Evolutionary conservation across 495 filamentous ascomycete species (phyloP).

Genomic region (Lasiosphaeria miniovina): DNA sequence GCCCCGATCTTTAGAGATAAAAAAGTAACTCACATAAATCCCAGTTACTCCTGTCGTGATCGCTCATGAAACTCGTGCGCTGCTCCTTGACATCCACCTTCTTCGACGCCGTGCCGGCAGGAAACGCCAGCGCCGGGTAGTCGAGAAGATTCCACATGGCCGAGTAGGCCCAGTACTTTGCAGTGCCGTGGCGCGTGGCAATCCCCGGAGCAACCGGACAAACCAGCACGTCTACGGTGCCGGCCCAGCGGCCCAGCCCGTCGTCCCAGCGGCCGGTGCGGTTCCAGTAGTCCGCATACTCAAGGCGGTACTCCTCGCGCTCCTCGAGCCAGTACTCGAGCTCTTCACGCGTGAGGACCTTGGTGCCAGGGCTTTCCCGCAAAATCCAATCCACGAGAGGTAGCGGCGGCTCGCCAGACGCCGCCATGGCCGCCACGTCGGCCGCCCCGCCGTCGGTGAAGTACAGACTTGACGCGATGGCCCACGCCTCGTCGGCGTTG

Average conservation of each 20-base stretch:
- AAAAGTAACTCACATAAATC: slow-evolving; percentile 7
- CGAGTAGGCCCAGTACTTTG: slow-evolving; percentile 70
- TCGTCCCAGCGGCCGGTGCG: slow-evolving; percentile 25
- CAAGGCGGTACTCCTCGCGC: slow-evolving; percentile 56
- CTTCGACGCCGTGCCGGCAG: slow-evolving; percentile 9
- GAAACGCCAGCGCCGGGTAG: slow-evolving; percentile 33
- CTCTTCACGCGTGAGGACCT: slow-evolving; percentile 24
- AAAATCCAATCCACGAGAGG: slow-evolving; percentile 52
- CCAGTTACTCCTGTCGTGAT: slow-evolving; percentile 7
- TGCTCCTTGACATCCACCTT: neutral
- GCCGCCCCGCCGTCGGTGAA: slow-evolving; percentile 57
- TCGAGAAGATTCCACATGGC: slow-evolving; percentile 72
- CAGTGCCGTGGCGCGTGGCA: slow-evolving; percentile 57
- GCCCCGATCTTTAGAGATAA: too few species aligned
- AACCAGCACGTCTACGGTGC: slow-evolving; percentile 65
- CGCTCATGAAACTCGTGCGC: slow-evolving; percentile 6
- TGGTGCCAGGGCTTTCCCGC: slow-evolving; percentile 43
- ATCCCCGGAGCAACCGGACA: slow-evolving; percentile 59
- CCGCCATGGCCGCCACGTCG: slow-evolving; percentile 44
- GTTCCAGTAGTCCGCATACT: slow-evolving; percentile 62
- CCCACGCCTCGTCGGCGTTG: slow-evolving; percentile 58
- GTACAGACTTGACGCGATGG: slow-evolving; percentile 53
- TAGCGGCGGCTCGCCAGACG: slow-evolving; percentile 55
- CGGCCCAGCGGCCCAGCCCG: neutral
- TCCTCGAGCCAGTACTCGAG: slow-evolving; percentile 22